phyloP scores from a whole-genome alignment of 352 stramenopile species.

The Poterioochromonas sp. region DNA sequence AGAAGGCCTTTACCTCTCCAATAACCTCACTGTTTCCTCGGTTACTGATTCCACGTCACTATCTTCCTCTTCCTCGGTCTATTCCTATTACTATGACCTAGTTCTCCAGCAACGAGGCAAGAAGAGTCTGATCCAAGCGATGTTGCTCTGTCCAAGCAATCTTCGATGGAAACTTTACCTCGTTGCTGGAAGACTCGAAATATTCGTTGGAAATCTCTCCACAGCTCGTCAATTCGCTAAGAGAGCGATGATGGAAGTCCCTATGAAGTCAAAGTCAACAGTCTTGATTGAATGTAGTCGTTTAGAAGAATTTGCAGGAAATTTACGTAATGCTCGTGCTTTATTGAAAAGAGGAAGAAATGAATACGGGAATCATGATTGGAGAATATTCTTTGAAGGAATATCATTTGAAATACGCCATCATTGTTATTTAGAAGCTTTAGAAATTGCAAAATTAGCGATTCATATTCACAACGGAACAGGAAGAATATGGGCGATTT shows the following conservation, averaged over 20 bases:
- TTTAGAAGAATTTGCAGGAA: conserved; percentile 64
- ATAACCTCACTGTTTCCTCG: not conserved
- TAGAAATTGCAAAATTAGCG: conserved; percentile 52
- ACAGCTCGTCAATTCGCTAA: conserved; percentile 56
- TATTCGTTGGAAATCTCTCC: conserved; percentile 51
- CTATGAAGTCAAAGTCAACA: conserved; percentile 59
- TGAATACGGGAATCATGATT: conserved; percentile 40
- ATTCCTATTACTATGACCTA: no score
- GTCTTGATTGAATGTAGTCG: conserved; percentile 67
- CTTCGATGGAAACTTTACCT: conserved; percentile 73
- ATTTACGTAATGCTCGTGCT: conserved; percentile 38
- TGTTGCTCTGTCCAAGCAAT: conserved; percentile 43
- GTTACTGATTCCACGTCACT: no score
- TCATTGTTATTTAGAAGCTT: conserved; percentile 49
- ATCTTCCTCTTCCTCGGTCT: no score
- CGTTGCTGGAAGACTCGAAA: conserved; percentile 61
- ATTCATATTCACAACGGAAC: conserved; percentile 61
- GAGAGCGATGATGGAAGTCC: conserved; percentile 59
- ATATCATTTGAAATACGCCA: conserved; percentile 63
- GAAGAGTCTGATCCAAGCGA: not conserved
- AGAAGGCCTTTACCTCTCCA: not conserved
- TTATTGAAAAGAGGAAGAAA: no score
- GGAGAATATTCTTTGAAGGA: conserved; percentile 62
- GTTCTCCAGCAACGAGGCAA: no score
- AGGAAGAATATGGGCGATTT: conserved; percentile 65